Evolutionary conservation across 345 rosid genomes (phyloP).

Genomic region (Gossypium ekmanianum): DNA sequence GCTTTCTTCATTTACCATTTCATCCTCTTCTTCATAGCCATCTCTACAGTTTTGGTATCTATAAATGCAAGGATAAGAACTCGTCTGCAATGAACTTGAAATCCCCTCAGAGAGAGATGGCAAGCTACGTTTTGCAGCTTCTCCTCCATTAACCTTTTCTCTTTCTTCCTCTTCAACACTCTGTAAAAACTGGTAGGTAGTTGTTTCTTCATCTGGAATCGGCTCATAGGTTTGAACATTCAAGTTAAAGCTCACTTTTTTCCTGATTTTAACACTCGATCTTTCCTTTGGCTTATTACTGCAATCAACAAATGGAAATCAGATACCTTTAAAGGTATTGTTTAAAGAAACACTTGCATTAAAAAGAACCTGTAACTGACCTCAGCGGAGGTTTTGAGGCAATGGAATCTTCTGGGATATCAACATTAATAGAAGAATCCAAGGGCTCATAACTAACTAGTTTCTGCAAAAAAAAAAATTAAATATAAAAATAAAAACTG

Average conservation of each 20-base stretch:
- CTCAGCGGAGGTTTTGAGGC: slow-evolving; percentile 41
- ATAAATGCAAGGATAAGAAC: slow-evolving; percentile 46
- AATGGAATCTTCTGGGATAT: slow-evolving; percentile 10
- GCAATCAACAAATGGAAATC: not conserved
- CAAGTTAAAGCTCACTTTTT: slow-evolving; percentile 84
- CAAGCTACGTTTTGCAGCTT: slow-evolving; percentile 11
- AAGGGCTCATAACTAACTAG: slow-evolving; percentile 48
- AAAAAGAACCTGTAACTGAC: slow-evolving; percentile 28
- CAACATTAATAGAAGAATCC: slow-evolving; percentile 35
- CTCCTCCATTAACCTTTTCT: slow-evolving; percentile 20
- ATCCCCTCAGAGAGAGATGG: not conserved
- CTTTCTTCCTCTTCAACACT: slow-evolving; percentile 43
- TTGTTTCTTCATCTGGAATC: slow-evolving; percentile 29
- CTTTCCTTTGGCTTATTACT: slow-evolving; percentile 36
- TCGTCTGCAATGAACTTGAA: slow-evolving; percentile 20
- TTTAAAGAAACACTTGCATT: not conserved
- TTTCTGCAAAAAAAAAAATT: slow-evolving; percentile 31
- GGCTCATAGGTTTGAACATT: slow-evolving; percentile 79
- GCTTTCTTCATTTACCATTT: slow-evolving; percentile 42
- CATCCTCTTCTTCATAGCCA: slow-evolving; percentile 66
- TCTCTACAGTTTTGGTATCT: slow-evolving; percentile 57
- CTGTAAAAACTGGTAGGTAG: slow-evolving; percentile 23
- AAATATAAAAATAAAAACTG: not conserved
- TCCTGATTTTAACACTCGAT: slow-evolving; percentile 36
- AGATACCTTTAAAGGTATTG: not conserved